Conservation (phyloP, 208 protist genomes). For the Leishmania lainsoni region DNA sequence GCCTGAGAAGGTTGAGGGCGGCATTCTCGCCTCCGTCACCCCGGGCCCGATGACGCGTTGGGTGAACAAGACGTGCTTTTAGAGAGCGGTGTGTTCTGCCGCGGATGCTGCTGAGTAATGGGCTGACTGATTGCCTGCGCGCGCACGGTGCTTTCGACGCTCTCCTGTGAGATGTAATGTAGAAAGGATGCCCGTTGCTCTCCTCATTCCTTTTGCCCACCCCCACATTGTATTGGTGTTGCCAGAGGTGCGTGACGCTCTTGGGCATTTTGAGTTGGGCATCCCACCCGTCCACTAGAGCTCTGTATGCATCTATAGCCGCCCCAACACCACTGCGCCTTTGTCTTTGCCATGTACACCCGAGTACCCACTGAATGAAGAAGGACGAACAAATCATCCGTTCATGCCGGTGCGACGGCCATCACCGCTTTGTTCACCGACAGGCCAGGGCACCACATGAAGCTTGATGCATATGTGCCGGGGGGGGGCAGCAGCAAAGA, state of each 20-base stretch:
- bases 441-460: neutral
- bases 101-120: neutral
- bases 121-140: neutral
- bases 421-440: neutral
- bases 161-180: neutral
- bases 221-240: neutral
- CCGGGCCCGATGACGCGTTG: conserved; percentile 60
- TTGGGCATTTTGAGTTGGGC: neutral
- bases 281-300: neutral
- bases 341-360: neutral
- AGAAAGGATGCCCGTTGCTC: neutral
- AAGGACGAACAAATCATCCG: neutral
- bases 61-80: conserved; percentile 64
- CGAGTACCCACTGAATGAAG: neutral
- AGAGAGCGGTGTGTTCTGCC: neutral
- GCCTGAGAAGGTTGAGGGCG: conserved; percentile 19
- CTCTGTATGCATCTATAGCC: too few relatives aligned
- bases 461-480: neutral
- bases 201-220: neutral
- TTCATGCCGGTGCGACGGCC: neutral
- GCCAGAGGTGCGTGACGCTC: neutral
- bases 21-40: conserved; percentile 37
- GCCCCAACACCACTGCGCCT: neutral
- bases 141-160: neutral
- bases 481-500: too few relatives aligned